phyloP scores from a whole-genome alignment of 148 eudicot species.

The Cornus florida region DNA sequence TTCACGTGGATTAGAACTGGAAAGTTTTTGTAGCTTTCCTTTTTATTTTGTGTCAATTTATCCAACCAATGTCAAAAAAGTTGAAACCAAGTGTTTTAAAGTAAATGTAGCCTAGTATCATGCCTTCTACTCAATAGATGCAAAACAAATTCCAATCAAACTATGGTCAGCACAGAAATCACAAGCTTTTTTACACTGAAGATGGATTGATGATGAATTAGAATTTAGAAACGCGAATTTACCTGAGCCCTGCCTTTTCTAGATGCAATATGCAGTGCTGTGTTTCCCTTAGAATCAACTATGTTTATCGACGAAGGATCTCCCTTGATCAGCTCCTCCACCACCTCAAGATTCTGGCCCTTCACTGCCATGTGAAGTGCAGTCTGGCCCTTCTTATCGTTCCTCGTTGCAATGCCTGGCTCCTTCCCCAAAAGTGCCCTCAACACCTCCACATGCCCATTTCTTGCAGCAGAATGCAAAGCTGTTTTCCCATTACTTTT shows the following conservation, averaged over 20 bases:
- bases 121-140: too few relatives aligned
- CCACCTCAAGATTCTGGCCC: constrained; percentile 77
- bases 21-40: too few relatives aligned
- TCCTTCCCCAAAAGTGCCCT: constrained; percentile 67
- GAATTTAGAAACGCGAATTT: neutral
- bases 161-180: neutral
- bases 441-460: constrained; percentile 75
- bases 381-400: constrained; percentile 89
- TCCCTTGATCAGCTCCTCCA: constrained; percentile 65
- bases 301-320: constrained; percentile 60
- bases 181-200: neutral
- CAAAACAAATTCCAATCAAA: neutral
- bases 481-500: constrained; percentile 89
- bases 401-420: constrained; percentile 56
- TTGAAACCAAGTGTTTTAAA: too few relatives aligned
- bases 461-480: constrained; percentile 82
- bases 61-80: too few relatives aligned
- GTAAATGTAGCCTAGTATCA: too few relatives aligned
- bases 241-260: constrained; percentile 84
- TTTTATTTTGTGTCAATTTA: too few relatives aligned
- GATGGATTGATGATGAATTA: neutral
- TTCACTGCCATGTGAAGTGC: constrained; percentile 96
- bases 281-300: constrained; percentile 76
- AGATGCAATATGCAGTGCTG: constrained; percentile 73
- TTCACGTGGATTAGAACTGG: too few relatives aligned